Base-by-base conservation (phyloP, 1,284 basidiomycete species). In the Puccinia polysora region DNA sequence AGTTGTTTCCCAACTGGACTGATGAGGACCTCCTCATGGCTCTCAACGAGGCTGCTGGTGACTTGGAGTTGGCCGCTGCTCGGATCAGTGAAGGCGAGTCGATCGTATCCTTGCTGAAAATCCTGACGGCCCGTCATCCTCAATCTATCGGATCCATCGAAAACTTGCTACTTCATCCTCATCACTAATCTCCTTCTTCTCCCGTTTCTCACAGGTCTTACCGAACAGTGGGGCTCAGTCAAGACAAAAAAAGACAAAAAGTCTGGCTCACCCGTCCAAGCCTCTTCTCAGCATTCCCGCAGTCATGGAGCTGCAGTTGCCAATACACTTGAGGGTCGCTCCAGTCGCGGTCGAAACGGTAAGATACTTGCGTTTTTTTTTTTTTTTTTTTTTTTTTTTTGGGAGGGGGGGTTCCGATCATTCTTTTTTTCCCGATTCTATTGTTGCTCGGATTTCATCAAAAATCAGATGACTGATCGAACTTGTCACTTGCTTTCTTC, bases 151-250 rank as follows among this genome's bases (percentile, higher is more conserved):
- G n/a, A n/a, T n/a, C n/a, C n/a, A n/a, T n/a, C n/a, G n/a, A n/a
- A n/a, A n/a, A n/a, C n/a, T n/a, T n/a, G n/a, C n/a, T n/a, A n/a
- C n/a, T n/a, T 50, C 56, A 32, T 14, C 50, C 28, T 32, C 28
- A 6, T 34, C 32, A 36, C 5, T 14, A 30, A 15, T 20, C 40
- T 32, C 28, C 56, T 25, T 7, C 32, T 34, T 34, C 32, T 18
- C 23, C 18, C 12, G 30, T 47, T 38, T 20, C 18, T 23, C 68
- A 71, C 78, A 91, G 90, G 90, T 77, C 84, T 84, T 75, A 88
- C 84, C 53, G 85, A 88, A 79, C 89, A 89, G 80, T 94, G 91
- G 89, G 89, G 86, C 55, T 86, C 89, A 58, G 90, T 92, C 75
- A 87, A 86, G 76, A 86, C 86, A 80, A 93, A 92, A 85, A 93